Conservation (phyloP, 768 basidiomycete species). For the Rhizopogon vulgaris region DNA sequence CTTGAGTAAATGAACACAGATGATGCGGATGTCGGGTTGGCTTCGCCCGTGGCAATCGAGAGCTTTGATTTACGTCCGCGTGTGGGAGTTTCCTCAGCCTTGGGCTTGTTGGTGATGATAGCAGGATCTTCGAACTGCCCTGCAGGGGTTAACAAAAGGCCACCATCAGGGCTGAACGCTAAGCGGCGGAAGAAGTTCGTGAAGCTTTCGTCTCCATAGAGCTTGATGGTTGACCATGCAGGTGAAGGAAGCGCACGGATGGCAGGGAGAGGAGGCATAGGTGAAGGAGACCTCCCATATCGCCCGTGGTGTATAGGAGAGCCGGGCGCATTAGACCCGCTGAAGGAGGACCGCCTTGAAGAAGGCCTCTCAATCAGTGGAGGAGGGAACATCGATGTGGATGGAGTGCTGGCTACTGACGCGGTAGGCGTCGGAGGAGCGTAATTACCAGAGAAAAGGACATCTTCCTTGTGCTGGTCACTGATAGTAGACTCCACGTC, state of each 20-base stretch:
- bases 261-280: slow-evolving; percentile 90
- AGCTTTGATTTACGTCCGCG: slow-evolving; percentile 56
- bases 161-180: slow-evolving; percentile 93
- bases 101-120: slow-evolving; percentile 28
- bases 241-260: slow-evolving; percentile 67
- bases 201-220: slow-evolving; percentile 94
- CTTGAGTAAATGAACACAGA: slow-evolving; percentile 94
- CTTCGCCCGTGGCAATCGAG: slow-evolving; percentile 27
- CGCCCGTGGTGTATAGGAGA: slow-evolving; percentile 55
- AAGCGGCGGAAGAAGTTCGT: slow-evolving; percentile 95
- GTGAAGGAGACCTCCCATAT: slow-evolving; percentile 80
- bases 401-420: slow-evolving; percentile 64
- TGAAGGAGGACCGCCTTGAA: slow-evolving; percentile 61
- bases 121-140: slow-evolving; percentile 96
- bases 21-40: slow-evolving; percentile 36
- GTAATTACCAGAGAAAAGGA: slow-evolving; percentile 24
- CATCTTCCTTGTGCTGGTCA: slow-evolving; percentile 47
- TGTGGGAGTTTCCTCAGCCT: slow-evolving; percentile 36
- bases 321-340: slow-evolving; percentile 73
- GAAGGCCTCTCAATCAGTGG: slow-evolving; percentile 56
- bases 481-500: slow-evolving; percentile 65
- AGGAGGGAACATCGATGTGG: slow-evolving; percentile 37
- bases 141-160: slow-evolving; percentile 88
- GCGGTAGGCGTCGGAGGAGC: slow-evolving; percentile 58
- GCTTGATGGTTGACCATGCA: slow-evolving; percentile 62